Percentiles rank a stretch among this genome's conserved stretches.
phyloP scores from a whole-genome alignment of 495 filamentous ascomycete genomes.

The Penicillium odoratum region DNA sequence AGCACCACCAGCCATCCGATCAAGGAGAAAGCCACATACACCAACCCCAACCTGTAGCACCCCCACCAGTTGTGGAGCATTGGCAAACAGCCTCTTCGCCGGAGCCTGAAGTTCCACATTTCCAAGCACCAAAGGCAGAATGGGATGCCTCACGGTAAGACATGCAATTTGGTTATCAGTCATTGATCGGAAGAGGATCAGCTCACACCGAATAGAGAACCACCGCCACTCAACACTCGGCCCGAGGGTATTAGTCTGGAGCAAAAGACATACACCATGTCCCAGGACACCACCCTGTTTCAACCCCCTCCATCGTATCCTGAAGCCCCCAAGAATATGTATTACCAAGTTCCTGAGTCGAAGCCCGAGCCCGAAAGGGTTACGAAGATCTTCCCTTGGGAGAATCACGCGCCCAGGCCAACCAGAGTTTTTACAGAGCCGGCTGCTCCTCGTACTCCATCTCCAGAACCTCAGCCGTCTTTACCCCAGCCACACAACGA shows the following conservation, averaged over 20 bases:
- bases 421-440: constrained; percentile 70
- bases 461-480: neutral
- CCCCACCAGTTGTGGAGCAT: constrained; percentile 24
- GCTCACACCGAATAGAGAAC: constrained; percentile 53
- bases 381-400: constrained; percentile 84
- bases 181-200: neutral
- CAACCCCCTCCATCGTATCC: constrained; percentile 73
- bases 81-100: constrained; percentile 36
- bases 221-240: constrained; percentile 69
- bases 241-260: constrained; percentile 81
- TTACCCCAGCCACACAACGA: neutral
- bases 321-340: constrained; percentile 81
- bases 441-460: constrained; percentile 16
- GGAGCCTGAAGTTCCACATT: constrained; percentile 36
- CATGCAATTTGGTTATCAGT: neutral
- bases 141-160: constrained; percentile 70
- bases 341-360: constrained; percentile 70
- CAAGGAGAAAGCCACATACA: constrained; percentile 16
- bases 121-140: constrained; percentile 54
- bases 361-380: constrained; percentile 57
- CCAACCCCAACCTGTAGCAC: constrained; percentile 40
- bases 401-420: constrained; percentile 60
- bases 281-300: constrained; percentile 66
- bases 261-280: constrained; percentile 72
- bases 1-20: neutral